phyloP scores from a whole-genome alignment of 2,329 filamentous ascomycete genomes.

The Paecilomyces sp. region DNA sequence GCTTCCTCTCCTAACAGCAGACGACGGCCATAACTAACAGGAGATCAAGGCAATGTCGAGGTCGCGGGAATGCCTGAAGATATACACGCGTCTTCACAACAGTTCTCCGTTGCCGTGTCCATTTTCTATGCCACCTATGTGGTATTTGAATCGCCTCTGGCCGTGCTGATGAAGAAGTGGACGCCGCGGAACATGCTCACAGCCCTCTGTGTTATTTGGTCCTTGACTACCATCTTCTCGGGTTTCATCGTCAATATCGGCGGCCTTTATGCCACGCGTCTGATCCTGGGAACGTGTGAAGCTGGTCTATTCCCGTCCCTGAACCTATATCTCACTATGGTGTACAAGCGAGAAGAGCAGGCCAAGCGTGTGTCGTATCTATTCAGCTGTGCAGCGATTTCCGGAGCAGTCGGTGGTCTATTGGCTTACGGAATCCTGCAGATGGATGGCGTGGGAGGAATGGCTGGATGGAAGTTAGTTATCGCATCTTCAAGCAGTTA shows the following conservation, averaged over 20 bases:
- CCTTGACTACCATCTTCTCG: slow-evolving; percentile 41
- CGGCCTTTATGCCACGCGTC: slow-evolving; percentile 32
- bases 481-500: no score
- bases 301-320: slow-evolving; percentile 34
- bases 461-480: slow-evolving; percentile 41
- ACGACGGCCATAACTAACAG: background rate
- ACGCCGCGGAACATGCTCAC: slow-evolving; percentile 37
- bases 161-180: slow-evolving; percentile 43
- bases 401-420: slow-evolving; percentile 34
- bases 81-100: slow-evolving; percentile 32
- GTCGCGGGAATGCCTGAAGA: slow-evolving; percentile 41
- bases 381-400: slow-evolving; percentile 32
- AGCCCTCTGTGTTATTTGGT: slow-evolving; percentile 39
- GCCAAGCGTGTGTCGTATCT: slow-evolving; percentile 36
- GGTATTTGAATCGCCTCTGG: slow-evolving; percentile 41
- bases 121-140: slow-evolving; percentile 50
- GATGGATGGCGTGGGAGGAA: slow-evolving; percentile 41
- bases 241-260: slow-evolving; percentile 40
- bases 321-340: slow-evolving; percentile 34
- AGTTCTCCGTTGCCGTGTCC: slow-evolving; percentile 43
- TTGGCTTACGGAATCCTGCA: slow-evolving; percentile 31
- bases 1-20: background rate
- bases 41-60: slow-evolving; percentile 38
- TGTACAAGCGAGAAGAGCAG: slow-evolving; percentile 34
- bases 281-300: slow-evolving; percentile 32